A percentile compares a stretch with the other conserved stretches of the same genome.
Evolutionary conservation across 495 filamentous ascomycete genomes (phyloP).

Genomic region (Podospora bellae-mahoneyi): DNA sequence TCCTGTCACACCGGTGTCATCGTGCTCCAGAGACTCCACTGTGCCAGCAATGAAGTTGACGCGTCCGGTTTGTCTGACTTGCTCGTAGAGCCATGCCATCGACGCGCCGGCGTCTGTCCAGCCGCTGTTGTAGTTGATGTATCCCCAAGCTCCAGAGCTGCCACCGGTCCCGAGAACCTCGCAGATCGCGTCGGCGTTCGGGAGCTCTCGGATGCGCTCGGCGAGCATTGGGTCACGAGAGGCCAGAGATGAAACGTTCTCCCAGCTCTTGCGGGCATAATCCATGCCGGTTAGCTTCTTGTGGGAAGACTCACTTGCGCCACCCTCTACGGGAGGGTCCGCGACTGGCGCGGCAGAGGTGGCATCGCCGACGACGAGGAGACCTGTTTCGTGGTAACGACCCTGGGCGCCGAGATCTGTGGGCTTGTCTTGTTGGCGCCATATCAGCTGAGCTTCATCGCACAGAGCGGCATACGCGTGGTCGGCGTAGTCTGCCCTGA

Average conservation of each 20-base stretch:
- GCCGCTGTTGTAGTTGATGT: constrained; percentile 74
- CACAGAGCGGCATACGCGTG: constrained; percentile 68
- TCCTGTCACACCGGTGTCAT: constrained; percentile 42
- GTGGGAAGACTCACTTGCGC: constrained; percentile 25
- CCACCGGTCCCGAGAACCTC: constrained; percentile 47
- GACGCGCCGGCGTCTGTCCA: constrained; percentile 80
- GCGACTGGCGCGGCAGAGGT: constrained; percentile 10
- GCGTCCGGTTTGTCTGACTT: constrained; percentile 54
- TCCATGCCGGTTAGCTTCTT: constrained; percentile 50
- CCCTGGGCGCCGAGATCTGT: constrained; percentile 56
- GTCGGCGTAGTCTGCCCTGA: constrained; percentile 79
- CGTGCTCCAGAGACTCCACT: constrained; percentile 54
- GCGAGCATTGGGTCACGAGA: constrained; percentile 36
- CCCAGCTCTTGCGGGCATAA: constrained; percentile 65
- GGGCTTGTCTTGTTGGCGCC: constrained; percentile 59
- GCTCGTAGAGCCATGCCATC: constrained; percentile 58
- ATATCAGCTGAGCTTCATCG: constrained; percentile 61
- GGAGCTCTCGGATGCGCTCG: constrained; percentile 51
- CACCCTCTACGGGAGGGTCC: constrained; percentile 5
- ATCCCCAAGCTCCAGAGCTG: constrained; percentile 62
- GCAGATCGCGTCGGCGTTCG: constrained; percentile 48
- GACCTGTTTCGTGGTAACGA: constrained; percentile 72
- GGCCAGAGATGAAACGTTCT: constrained; percentile 54
- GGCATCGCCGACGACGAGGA: constrained; percentile 62
- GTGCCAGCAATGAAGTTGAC: constrained; percentile 63